Base-by-base conservation (phyloP, 345 rosid genomes). In the Excoecaria agallocha region DNA sequence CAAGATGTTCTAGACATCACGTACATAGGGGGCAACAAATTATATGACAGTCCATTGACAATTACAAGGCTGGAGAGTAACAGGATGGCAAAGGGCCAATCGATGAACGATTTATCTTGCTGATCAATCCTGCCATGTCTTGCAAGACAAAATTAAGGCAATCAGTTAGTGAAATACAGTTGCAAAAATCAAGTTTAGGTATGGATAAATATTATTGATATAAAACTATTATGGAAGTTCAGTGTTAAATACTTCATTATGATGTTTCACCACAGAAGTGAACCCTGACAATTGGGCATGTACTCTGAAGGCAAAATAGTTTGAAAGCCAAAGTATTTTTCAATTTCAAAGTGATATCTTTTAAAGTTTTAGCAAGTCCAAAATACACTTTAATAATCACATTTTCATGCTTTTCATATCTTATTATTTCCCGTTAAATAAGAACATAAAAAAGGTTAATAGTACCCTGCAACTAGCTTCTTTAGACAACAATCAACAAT, bases 71-170 rank as follows among this genome's bases (percentile, higher is more conserved):
- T 54, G 98, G 97, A 22, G 99, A 90, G 77, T 95, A 95, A 85
- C 97, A 93, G 13, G 98, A 58, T 51, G 99, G 99, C 81, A 95
- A 79, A 35, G 97, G 98, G 54, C 98, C 99, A 71, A 95, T 93
- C 19, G 97, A 95, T 63, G 99, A 95, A 66, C 94, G 98, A 68
- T 95, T 95, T 84, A 95, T 93, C 93, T 95, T 95, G 88, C 98
- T 91, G 71, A 95, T 95, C 76, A 95, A 84, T 74, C 99, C 99
- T 72, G 97, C 99, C 99, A 95, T 95, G 84, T 95, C 99, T 98
- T 92, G 87, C 70, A 81, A 82, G 35, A 82, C 22, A 64, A 43
- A 41, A 30, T 22, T 25, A 70, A 50, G 48, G 72, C 77, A 75
- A 78, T 77, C 68, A 72, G 82, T 49, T 38, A 68, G 25, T 51